Evolutionary conservation across 2,329 filamentous ascomycete genomes (phyloP), one percentile per base, ranked within the genome.

Genomic region (Pseudopyrenochaeta lycopersici): DNA sequence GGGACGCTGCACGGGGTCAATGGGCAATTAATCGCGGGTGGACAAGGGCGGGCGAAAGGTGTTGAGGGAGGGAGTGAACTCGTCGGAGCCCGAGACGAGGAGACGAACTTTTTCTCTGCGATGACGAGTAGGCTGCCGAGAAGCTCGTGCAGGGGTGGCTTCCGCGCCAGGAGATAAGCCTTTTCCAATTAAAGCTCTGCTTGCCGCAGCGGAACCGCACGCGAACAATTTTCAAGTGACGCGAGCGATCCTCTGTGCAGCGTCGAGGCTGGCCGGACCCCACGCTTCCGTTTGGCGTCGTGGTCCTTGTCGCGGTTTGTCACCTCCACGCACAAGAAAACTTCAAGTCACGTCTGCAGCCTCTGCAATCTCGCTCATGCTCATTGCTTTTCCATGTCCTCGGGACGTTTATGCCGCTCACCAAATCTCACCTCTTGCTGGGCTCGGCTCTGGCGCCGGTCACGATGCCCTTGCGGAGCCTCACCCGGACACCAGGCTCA

Each of bases 71-170:
- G 50, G 35, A 36, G 40, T 46, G 35, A 27, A n/a, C n/a, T n/a
- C 15, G 30, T 20, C 32, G 49, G 41, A 46, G 38, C 38, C 42
- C 48, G 52, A 9, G 23, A 27, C 23, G 57, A 54, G 49, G 51
- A 52, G 58, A 59, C 60, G 55, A 66, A 68, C 63, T 69, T 68
- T 68, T 68, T 68, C 63, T 62, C 56, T 60, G 64, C 66, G 45
- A 67, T 68, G 67, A 68, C 66, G 64, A 63, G 44, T 31, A 40
- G 48, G 51, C 41, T 54, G 39, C 57, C 44, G 45, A 54, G 54
- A 41, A 41, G 18, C 2, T 27, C 32, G 21, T 32, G 43, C 54
- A 49, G 46, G 49, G 54, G 42, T 49, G 40, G 45, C 46, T 39
- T 42, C 50, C 46, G 45, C 47, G 40, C 52, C 53, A 23, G 40